A percentile compares a stretch with the other conserved stretches of the same genome.
Evolutionary conservation across 805 yeast species (phyloP).

Genomic region (Metschnikowia kofuensis): DNA sequence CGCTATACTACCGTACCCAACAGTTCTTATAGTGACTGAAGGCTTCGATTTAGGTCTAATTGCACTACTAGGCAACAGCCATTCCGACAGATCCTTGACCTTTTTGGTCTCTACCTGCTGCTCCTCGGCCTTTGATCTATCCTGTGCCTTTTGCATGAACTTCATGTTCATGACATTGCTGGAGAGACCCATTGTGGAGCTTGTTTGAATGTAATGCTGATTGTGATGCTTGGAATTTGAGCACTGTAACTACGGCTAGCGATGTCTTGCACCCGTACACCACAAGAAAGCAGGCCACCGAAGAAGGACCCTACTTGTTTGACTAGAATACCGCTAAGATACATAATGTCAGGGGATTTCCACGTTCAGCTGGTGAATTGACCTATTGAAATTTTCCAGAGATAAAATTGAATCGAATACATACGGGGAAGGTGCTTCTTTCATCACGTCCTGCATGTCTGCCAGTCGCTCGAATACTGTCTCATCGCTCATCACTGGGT

Average conservation of each 20-base stretch:
- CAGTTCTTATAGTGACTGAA: constrained; percentile 24
- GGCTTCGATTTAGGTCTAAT: constrained; percentile 25
- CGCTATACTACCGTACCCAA: constrained; percentile 42
- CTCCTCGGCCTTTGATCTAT: constrained; percentile 32
- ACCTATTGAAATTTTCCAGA: too few relatives aligned
- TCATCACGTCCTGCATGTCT: neutral
- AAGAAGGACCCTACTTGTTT: too few relatives aligned
- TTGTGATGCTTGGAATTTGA: too few relatives aligned
- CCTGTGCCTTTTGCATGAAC: constrained; percentile 46
- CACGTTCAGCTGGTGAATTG: too few relatives aligned
- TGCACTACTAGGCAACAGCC: constrained; percentile 40
- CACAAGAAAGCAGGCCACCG: neutral
- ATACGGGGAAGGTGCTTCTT: too few relatives aligned
- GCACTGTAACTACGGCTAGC: too few relatives aligned
- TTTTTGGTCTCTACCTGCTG: constrained; percentile 25
- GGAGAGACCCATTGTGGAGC: constrained; percentile 35
- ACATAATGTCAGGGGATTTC: too few relatives aligned
- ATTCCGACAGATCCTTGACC: constrained; percentile 50
- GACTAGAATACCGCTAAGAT: too few relatives aligned
- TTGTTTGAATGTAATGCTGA: too few relatives aligned
- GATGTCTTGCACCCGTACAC: constrained; percentile 1
- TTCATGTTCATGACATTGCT: constrained; percentile 83
- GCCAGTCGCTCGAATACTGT: neutral
- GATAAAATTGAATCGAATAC: too few relatives aligned
- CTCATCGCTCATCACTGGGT: constrained; percentile 17